phyloP scores from a whole-genome alignment of 495 filamentous ascomycete genomes.

The Usnea hakonensis region DNA sequence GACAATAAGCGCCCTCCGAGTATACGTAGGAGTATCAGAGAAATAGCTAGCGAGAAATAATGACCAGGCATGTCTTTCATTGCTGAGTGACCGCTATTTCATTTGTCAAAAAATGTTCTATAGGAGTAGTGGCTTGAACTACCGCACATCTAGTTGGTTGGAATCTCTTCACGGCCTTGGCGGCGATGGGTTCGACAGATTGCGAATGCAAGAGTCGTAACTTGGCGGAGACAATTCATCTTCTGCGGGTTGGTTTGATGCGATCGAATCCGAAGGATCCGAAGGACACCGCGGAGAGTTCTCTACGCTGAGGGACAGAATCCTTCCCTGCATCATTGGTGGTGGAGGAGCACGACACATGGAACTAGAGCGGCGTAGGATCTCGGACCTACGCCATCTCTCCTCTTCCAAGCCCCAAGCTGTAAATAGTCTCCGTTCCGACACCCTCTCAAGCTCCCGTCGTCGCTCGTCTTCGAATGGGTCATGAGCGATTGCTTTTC shows the following conservation, averaged over 20 bases:
- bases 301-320: not conserved
- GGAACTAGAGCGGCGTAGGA: not conserved
- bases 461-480: not conserved
- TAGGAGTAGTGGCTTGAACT: not conserved
- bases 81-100: not conserved
- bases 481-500: not conserved
- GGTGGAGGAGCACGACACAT: slow-evolving; percentile 2
- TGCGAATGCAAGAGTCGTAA: not conserved
- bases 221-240: not conserved
- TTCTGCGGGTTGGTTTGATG: not conserved
- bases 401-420: not conserved
- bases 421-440: not conserved
- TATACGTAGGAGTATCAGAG: too few relatives aligned
- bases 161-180: not conserved
- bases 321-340: not conserved
- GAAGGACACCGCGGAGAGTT: too few relatives aligned
- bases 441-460: not conserved
- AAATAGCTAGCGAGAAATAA: too few relatives aligned
- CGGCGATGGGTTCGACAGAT: not conserved
- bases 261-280: not conserved
- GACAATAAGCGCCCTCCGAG: too few relatives aligned
- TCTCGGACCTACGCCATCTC: slow-evolving; percentile 7
- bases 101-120: not conserved
- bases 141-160: not conserved
- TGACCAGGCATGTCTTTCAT: not conserved